A percentile compares a stretch with the other conserved stretches of the same genome.
Evolutionary conservation across 2,329 filamentous ascomycete genomes (phyloP).

Genomic region (Grosmannia serpens): DNA sequence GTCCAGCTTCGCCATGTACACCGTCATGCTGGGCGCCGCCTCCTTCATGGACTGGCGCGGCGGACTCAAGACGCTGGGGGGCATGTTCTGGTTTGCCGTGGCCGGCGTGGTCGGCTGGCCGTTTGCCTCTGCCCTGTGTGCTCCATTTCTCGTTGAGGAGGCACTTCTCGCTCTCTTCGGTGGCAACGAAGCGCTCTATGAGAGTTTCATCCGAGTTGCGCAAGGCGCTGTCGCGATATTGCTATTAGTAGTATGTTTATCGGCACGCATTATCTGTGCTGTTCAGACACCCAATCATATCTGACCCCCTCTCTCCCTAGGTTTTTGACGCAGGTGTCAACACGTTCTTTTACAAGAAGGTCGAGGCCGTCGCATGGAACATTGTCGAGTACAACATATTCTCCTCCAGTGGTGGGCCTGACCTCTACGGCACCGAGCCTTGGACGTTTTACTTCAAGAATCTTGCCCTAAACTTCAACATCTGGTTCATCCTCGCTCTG

Average conservation of each 20-base stretch:
- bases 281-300: slow-evolving; percentile 9
- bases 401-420: slow-evolving; percentile 66
- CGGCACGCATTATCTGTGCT: slow-evolving; percentile 1
- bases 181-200: slow-evolving; percentile 46
- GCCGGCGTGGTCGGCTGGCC: slow-evolving; percentile 88
- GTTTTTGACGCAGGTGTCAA: slow-evolving; percentile 46
- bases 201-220: slow-evolving; percentile 47
- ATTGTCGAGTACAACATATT: slow-evolving; percentile 96
- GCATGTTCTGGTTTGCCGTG: slow-evolving; percentile 82
- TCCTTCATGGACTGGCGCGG: slow-evolving; percentile 85
- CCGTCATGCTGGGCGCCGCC: slow-evolving; percentile 71
- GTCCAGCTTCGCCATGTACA: slow-evolving; percentile 96
- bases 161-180: slow-evolving; percentile 35
- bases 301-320: not conserved
- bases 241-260: slow-evolving; percentile 51
- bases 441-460: slow-evolving; percentile 97
- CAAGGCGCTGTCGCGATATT: slow-evolving; percentile 58
- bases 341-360: slow-evolving; percentile 72
- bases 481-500: slow-evolving; percentile 80
- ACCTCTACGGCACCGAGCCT: slow-evolving; percentile 90
- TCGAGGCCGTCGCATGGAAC: slow-evolving; percentile 73
- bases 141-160: slow-evolving; percentile 76
- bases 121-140: slow-evolving; percentile 71
- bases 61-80: slow-evolving; percentile 66
- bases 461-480: slow-evolving; percentile 83